A percentile compares a stretch with the other conserved stretches of the same genome.
phyloP scores from a whole-genome alignment of 177 flowering plant genomes.

The Vitis hybrid region DNA sequence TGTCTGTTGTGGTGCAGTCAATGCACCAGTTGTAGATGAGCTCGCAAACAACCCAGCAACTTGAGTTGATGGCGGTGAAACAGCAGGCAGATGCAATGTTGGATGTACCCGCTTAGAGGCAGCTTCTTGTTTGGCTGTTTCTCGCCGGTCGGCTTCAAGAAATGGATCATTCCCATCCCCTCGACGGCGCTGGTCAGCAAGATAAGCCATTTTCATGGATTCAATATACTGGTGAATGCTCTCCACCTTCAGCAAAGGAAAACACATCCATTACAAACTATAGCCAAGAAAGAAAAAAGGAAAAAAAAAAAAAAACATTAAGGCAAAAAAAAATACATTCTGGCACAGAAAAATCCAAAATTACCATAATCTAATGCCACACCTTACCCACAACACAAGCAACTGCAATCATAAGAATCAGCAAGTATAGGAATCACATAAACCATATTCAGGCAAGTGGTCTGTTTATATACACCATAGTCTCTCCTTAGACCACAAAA shows the following conservation, averaged over 20 bases:
- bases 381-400: background rate
- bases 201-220: constrained; percentile 91
- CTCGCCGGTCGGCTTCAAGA: constrained; percentile 92
- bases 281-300: background rate
- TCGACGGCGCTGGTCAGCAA: constrained; percentile 81
- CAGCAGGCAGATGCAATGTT: constrained; percentile 74
- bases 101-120: constrained; percentile 97
- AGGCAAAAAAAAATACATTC: background rate
- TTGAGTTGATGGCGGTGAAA: constrained; percentile 68
- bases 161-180: constrained; percentile 89
- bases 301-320: background rate
- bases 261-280: background rate
- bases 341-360: background rate
- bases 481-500: background rate
- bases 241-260: constrained; percentile 61
- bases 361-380: background rate
- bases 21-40: constrained; percentile 45
- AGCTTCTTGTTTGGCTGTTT: constrained; percentile 89
- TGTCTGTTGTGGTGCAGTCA: constrained; percentile 39
- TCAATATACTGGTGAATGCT: constrained; percentile 90
- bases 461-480: background rate
- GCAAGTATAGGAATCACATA: background rate
- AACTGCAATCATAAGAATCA: background rate
- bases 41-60: constrained; percentile 65
- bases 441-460: background rate